phyloP scores from a whole-genome alignment of 768 basidiomycete species.

The Russula foetens region DNA sequence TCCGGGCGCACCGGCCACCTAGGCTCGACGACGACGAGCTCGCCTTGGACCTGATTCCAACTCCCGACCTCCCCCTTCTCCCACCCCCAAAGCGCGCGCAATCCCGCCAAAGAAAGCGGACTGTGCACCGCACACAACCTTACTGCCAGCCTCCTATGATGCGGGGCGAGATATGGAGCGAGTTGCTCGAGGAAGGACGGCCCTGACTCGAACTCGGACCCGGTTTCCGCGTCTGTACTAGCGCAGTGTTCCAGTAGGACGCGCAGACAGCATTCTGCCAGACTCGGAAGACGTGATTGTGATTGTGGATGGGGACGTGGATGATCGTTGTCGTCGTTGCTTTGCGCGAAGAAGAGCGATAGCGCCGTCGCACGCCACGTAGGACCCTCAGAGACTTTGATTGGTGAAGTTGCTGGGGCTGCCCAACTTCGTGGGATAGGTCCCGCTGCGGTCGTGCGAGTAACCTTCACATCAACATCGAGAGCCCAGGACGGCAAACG shows the following conservation, averaged over 20 bases:
- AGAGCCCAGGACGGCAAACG: background rate
- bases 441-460: constrained; percentile 18
- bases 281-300: constrained; percentile 35
- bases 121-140: constrained; percentile 49
- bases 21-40: constrained; percentile 57
- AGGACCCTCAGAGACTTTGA: constrained; percentile 27
- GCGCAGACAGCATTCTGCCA: constrained; percentile 52
- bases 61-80: background rate
- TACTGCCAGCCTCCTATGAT: constrained; percentile 51
- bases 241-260: constrained; percentile 34
- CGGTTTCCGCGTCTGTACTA: constrained; percentile 28
- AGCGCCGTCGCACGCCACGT: constrained; percentile 51
- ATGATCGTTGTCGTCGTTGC: background rate
- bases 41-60: constrained; percentile 46
- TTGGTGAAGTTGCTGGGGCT: constrained; percentile 25
- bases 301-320: constrained; percentile 19
- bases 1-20: constrained; percentile 36
- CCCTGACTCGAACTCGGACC: too few relatives aligned
- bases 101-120: constrained; percentile 43
- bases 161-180: constrained; percentile 44
- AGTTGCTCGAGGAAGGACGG: constrained; percentile 31
- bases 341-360: constrained; percentile 38
- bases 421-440: constrained; percentile 50
- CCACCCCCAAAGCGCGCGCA: constrained; percentile 35
- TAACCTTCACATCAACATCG: background rate